Evolutionary conservation across 768 basidiomycete genomes (phyloP).

Genomic region (Mycena pura): DNA sequence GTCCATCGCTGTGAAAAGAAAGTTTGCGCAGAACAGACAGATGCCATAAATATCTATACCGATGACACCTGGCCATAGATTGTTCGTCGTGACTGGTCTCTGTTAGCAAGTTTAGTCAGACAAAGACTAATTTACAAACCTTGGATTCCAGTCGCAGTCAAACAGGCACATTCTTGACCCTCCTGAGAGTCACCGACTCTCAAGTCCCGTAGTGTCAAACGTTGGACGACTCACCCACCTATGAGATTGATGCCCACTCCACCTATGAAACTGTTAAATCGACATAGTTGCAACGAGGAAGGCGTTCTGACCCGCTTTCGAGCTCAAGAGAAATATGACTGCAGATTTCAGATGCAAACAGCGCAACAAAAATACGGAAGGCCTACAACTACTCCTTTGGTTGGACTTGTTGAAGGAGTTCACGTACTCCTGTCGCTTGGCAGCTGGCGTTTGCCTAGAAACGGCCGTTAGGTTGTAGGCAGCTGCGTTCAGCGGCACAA

Average conservation of each 20-base stretch:
- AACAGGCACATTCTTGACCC: slow-evolving; percentile 87
- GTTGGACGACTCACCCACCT: slow-evolving; percentile 49
- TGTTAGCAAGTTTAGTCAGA: not conserved
- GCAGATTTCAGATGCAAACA: not conserved
- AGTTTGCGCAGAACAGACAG: slow-evolving; percentile 21
- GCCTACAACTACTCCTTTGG: slow-evolving; percentile 74
- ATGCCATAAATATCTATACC: slow-evolving; percentile 51
- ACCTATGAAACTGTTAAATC: slow-evolving; percentile 47
- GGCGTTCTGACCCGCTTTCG: slow-evolving; percentile 69
- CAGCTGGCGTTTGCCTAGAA: slow-evolving; percentile 72
- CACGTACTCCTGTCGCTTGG: slow-evolving; percentile 86
- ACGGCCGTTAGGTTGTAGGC: not conserved
- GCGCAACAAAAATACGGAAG: not conserved
- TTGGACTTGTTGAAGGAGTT: slow-evolving; percentile 85
- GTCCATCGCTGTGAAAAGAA: slow-evolving; percentile 75
- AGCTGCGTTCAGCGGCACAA: slow-evolving; percentile 18
- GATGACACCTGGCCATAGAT: slow-evolving; percentile 96
- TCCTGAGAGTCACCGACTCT: slow-evolving; percentile 37
- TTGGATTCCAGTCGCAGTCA: slow-evolving; percentile 96
- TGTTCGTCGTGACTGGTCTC: slow-evolving; percentile 82
- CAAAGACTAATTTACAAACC: slow-evolving; percentile 45
- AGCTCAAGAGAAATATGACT: slow-evolving; percentile 93
- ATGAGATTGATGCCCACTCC: slow-evolving; percentile 94
- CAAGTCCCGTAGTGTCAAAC: not conserved
- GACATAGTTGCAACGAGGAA: not conserved